Base-by-base conservation (phyloP, 2,329 filamentous ascomycete species). In the Escovopsis weberi region DNA sequence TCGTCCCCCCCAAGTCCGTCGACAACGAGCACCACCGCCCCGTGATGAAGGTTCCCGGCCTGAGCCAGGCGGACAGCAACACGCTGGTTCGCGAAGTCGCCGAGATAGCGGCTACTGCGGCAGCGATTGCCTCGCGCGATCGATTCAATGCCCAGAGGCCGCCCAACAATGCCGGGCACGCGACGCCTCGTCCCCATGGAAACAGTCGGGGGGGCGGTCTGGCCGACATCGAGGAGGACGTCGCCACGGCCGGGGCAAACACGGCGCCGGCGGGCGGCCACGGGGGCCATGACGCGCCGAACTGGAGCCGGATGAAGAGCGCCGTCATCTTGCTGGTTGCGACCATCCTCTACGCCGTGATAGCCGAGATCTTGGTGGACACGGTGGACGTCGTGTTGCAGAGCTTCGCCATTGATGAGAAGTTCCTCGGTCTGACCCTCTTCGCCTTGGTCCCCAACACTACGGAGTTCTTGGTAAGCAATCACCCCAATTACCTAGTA, bases 381-480 rank as follows among this genome's bases (percentile, higher is more conserved):
- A 96, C 89, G 0, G 93, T 98, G 1, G 93, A 98, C 57, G 85
- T 91, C n/a, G 89, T 98, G 6, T 66, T 98, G 41, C 78, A 89
- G 49, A 88, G 84, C 48, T 82, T 93, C 42, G 79, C 87, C 41
- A 86, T 98, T 52, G 88, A 96, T 57, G 87, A 96, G 57, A 98
- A 98, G 61, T 96, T 98, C 63, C 66, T 98, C 44, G 91, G 91
- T 38, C 94, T 98, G 50, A 96, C 91, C 1, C 69, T 98, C 38
- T 98, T 98, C 61, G 89, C 93, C 6, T 70, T 98, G 48, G 93
- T 98, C 7, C 91, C 91, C 11, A 98, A 98, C 65, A 96, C 91
- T 1, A 98, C 91, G 1, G 91, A 98, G 59, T 98, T 98, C 59
- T 61, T 98, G 68, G 83, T 89, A 72, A 66, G 79, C 63, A 19